phyloP scores from a whole-genome alignment of 495 filamentous ascomycete genomes.

The Elaphomyces granulatus region DNA sequence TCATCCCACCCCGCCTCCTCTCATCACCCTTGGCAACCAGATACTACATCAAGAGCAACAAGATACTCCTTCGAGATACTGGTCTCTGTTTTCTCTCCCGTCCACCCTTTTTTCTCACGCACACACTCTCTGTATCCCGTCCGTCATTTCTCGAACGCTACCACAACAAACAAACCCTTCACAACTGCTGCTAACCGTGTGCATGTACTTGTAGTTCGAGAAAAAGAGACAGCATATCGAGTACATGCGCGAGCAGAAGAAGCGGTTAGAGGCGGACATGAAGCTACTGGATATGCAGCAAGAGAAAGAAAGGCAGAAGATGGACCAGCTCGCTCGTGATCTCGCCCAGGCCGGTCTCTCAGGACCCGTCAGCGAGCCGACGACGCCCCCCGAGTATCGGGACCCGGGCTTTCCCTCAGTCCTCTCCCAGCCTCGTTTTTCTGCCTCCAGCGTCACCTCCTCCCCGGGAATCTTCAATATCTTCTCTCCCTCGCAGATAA shows the following conservation, averaged over 20 bases:
- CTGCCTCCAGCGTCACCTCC: constrained; percentile 65
- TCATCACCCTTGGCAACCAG: too few species aligned
- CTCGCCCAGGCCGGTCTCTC: constrained; percentile 45
- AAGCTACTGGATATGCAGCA: constrained; percentile 70
- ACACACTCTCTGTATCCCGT: not conserved
- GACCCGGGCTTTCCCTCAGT: constrained; percentile 60
- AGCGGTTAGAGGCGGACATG: constrained; percentile 77
- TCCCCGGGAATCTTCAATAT: constrained; percentile 64
- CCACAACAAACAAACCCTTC: not conserved
- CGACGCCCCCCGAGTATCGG: constrained; percentile 88
- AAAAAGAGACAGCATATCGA: constrained; percentile 86
- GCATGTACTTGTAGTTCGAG: constrained; percentile 53
- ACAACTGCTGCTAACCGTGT: constrained; percentile 1
- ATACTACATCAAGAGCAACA: too few species aligned
- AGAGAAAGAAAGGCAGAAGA: constrained; percentile 63
- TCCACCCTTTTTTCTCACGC: too few species aligned
- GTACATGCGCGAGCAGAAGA: constrained; percentile 66
- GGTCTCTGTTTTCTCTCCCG: too few species aligned
- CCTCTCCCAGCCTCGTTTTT: constrained; percentile 67
- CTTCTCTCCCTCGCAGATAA: constrained; percentile 55
- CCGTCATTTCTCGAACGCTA: too few species aligned
- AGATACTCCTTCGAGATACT: too few species aligned
- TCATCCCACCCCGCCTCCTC: too few species aligned
- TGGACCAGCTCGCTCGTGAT: constrained; percentile 66
- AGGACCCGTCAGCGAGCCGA: constrained; percentile 80